Base-by-base conservation (phyloP, 306 rosid genomes). In the Sphenostylis stenocarpa region DNA sequence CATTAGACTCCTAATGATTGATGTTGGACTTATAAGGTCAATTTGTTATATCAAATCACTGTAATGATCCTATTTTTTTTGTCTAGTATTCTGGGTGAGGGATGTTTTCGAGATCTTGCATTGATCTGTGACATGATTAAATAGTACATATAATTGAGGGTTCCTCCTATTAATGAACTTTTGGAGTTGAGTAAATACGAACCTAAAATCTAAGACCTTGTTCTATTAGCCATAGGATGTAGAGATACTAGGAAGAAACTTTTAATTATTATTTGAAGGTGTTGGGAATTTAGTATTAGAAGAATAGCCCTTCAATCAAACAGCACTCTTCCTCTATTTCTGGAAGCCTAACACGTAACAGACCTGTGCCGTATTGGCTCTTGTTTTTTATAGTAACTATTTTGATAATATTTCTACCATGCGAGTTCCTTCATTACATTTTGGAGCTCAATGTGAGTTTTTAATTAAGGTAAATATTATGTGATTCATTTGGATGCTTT, bases 281-380 rank as follows among this genome's bases (percentile, higher is more conserved):
- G 12, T 76, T 60, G 26, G 66, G 70, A 75, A 44, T 63, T 51
- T 68, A 38, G 66, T 56, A 80, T 64, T 55, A 16, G 47, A 75
- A 16, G 43, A 70, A 45, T 15, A 4, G 53, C 21, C 53, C 13
- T 52, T 29, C 60, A 20, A 15, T 21, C 1, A 11, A n/a, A 7
- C n/a, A 23, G 31, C n/a, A 23, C 7, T 11, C 33, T 55, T 52
- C 29, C 6, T 55, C 62, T 4, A 55, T 55, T 67, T 49, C 45
- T 53, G 29, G 14, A 12, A 41, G 47, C 47, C 47, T 41, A 26
- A 53, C 13, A 4, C 2, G 51, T 6, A 36, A 26, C 43, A 33
- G 7, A 21, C 3, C 10, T 60, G 24, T 61, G 24, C 15, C 44
- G 1, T 15, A n/a, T 61, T 7, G 24, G 29, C 45, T 47, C 71